Evolutionary conservation across 202 grass and related monocot species (phyloP).

Genomic region (Saccharum hybrid): DNA sequence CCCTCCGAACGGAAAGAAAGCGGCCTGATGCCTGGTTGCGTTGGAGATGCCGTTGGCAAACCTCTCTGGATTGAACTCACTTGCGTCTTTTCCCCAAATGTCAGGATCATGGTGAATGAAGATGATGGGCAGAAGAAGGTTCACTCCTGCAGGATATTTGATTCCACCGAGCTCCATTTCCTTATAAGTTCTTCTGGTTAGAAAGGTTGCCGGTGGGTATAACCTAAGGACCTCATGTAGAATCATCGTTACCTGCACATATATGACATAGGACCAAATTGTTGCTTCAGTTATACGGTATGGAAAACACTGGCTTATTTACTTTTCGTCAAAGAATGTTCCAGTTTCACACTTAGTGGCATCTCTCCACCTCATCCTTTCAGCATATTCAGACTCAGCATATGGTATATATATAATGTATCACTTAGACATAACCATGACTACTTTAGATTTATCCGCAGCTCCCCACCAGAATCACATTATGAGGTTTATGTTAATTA

Average conservation of each 20-base stretch:
- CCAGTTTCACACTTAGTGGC: background rate
- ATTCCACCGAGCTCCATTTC: slow-evolving; percentile 61
- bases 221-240: slow-evolving; percentile 75
- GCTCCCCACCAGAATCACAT: background rate
- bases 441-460: background rate
- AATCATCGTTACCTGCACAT: slow-evolving; percentile 70
- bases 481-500: background rate
- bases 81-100: slow-evolving; percentile 65
- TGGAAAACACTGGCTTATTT: background rate
- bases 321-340: background rate
- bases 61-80: slow-evolving; percentile 68
- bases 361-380: background rate
- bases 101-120: slow-evolving; percentile 62
- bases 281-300: background rate
- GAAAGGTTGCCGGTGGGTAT: slow-evolving; percentile 49
- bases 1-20: slow-evolving; percentile 67
- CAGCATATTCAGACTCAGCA: background rate
- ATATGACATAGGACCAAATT: background rate
- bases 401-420: background rate
- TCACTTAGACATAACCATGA: background rate
- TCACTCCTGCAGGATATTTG: slow-evolving; percentile 55
- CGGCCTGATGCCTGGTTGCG: slow-evolving; percentile 49
- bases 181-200: slow-evolving; percentile 61
- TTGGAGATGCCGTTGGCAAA: slow-evolving; percentile 68
- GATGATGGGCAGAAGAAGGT: slow-evolving; percentile 50